phyloP scores from a whole-genome alignment of 2,329 filamentous ascomycete genomes.

The Pseudopithomyces maydicus region DNA sequence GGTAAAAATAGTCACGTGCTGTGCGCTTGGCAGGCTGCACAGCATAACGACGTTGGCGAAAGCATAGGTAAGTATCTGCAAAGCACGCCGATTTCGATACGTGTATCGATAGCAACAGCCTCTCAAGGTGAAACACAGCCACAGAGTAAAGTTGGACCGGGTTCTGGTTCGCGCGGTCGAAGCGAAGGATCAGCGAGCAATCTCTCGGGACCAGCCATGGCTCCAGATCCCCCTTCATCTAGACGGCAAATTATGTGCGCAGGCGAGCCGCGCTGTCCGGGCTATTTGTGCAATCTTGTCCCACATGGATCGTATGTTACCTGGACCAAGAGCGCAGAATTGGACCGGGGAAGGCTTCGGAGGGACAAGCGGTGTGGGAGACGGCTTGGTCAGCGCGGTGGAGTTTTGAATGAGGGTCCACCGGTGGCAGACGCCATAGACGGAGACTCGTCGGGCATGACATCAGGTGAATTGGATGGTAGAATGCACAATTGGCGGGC shows the following conservation, averaged over 20 bases:
- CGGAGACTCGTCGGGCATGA: background rate
- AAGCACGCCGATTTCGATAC: background rate
- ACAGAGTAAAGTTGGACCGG: background rate
- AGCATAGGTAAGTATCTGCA: background rate
- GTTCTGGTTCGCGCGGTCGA: background rate
- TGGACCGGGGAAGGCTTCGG: background rate
- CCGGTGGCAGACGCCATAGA: background rate
- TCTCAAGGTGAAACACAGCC: constrained; percentile 4
- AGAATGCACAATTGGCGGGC: constrained; percentile 10
- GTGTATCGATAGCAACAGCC: background rate
- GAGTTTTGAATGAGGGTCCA: background rate
- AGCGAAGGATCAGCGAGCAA: constrained; percentile 17
- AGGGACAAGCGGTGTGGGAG: constrained; percentile 1
- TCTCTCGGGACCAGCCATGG: background rate
- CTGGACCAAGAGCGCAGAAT: background rate
- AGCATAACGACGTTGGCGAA: background rate
- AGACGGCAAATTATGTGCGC: constrained; percentile 2
- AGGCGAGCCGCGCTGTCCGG: constrained; percentile 4
- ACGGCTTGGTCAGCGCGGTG: background rate
- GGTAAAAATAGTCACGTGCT: background rate
- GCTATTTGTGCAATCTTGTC: background rate
- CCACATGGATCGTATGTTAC: background rate
- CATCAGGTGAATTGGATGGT: background rate
- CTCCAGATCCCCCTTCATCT: constrained; percentile 6
- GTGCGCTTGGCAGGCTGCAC: background rate